Base-by-base conservation (phyloP, 257 asterid species). In the Fraxinus excelsior region DNA sequence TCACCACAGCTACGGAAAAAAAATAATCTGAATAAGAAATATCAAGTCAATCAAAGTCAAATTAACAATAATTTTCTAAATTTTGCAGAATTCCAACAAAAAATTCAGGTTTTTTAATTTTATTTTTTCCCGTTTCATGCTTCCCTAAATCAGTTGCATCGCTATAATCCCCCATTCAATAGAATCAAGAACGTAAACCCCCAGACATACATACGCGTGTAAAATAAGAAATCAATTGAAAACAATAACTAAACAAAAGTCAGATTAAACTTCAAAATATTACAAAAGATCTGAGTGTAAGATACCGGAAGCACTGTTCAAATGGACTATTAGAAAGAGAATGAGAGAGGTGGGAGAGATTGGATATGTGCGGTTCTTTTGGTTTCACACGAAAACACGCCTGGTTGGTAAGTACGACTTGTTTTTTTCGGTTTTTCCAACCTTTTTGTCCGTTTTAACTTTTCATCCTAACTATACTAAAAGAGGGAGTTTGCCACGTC, bases 351-450 rank as follows among this genome's bases (percentile, higher is more conserved):
- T 6, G 44, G 32, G 67, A 11, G 82, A 11, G 49, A 84, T 81
- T 75, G 87, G 82, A 70, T 78, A 73, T 81, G 58, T 81, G 88
- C 85, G 85, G 87, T 78, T 81, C 75, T 81, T 80, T 79, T 67
- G 74, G 72, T 42, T 42, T 60, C 31, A 73, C 42, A 46, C 81
- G 58, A 16, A 46, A 42, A 11, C 75, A 74, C 82, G 81, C 77
- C 67, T n/a, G 79, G 76, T 69, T 74, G 75, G 32, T 62, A 62
- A 5, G 8, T 21, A 58, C 29, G 5, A 21, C 35, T n/a, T 62
- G 68, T 62, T 62, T 5, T n/a, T 11, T 62, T 25, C 34, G 32
- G 35, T 11, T 25, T 62, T 62, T 62, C 68, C 18, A 6, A 23
- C 28, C n/a, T 62, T 62, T 62, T 62, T 62, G 68, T 25, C 68